Base-by-base conservation (phyloP, 331 rosid species). In the Malus hybrid region DNA sequence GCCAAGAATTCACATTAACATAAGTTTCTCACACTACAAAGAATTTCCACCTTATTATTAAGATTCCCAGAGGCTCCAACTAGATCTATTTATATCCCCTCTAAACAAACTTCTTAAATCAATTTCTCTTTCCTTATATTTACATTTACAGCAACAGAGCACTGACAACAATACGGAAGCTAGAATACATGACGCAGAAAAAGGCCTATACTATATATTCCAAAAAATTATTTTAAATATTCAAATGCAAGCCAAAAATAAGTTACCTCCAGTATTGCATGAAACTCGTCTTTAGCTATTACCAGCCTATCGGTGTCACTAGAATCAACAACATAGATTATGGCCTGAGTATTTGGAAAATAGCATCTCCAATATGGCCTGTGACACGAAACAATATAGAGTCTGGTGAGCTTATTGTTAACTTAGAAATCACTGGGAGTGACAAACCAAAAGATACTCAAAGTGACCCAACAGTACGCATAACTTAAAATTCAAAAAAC, bases 331-430 rank as follows among this genome's bases (percentile, higher is more conserved):
- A 95, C 99, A 86, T 95, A 95, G 70, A 95, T 90, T 72, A 95
- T 95, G 78, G 99, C 99, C 85, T 95, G 99, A 48, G 99, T 95
- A 78, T 95, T 95, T 74, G 99, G 99, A 82, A 95, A 95, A 80
- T 95, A 95, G 87, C 99, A 95, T 84, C 99, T 95, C 99, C 99
- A 95, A 75, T 95, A 95, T 65, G 99, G 99, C 87, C 99, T 95
- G 83, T 18, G 46, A 57, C 68, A 67, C 19, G 62, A 76, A 71
- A 48, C 24, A 64, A 86, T 57, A 71, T 13, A 84, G 13, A 69
- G 31, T 64, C 54, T 48, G 6, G 34, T 70, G 74, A 29, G 76
- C 46, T 29, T 31, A 44, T 39, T 6, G 4, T 44, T 24, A 11
- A 52, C 27, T 56, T 50, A 22, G 44, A 12, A 76, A 71, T 63